A percentile compares a stretch with the other conserved stretches of the same genome.
These are phyloP conservation scores for Hyparrhenia diplandra DNA, from an alignment of 176 grass and related monocot species.

Conservation along the genomic window DNA sequence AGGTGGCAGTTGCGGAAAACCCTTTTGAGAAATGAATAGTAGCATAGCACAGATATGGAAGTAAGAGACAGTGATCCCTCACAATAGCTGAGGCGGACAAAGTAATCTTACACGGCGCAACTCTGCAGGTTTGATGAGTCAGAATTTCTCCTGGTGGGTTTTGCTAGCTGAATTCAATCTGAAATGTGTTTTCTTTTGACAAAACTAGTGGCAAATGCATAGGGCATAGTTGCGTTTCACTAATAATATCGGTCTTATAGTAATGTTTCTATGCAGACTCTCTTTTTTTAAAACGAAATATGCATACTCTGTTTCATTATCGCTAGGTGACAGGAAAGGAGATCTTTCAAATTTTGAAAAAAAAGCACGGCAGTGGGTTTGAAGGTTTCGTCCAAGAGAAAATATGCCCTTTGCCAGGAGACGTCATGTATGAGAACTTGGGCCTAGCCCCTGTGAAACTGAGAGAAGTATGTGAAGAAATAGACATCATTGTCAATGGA, in stretches of 20 bases:
- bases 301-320: too few species aligned
- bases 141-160: too few species aligned
- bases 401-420: slow-evolving; percentile 24
- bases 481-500: slow-evolving; percentile 48
- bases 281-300: too few species aligned
- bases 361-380: too few species aligned
- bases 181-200: neutral
- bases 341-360: too few species aligned
- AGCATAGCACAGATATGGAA: neutral
- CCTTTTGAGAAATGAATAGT: neutral
- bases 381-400: slow-evolving; percentile 20
- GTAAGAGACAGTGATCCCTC: too few species aligned
- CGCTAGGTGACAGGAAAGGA: too few species aligned
- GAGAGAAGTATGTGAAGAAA: slow-evolving; percentile 29
- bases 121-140: too few species aligned
- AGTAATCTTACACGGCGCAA: too few species aligned
- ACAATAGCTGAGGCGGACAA: neutral
- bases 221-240: neutral
- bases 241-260: too few species aligned
- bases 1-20: neutral
- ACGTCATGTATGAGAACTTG: slow-evolving; percentile 43
- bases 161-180: neutral
- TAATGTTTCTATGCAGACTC: too few species aligned
- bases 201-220: neutral
- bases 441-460: slow-evolving; percentile 36